Evolutionary conservation across 2,329 filamentous ascomycete species (phyloP), one percentile per base, ranked within the genome.

Genomic region (Apiospora kogelbergensis): DNA sequence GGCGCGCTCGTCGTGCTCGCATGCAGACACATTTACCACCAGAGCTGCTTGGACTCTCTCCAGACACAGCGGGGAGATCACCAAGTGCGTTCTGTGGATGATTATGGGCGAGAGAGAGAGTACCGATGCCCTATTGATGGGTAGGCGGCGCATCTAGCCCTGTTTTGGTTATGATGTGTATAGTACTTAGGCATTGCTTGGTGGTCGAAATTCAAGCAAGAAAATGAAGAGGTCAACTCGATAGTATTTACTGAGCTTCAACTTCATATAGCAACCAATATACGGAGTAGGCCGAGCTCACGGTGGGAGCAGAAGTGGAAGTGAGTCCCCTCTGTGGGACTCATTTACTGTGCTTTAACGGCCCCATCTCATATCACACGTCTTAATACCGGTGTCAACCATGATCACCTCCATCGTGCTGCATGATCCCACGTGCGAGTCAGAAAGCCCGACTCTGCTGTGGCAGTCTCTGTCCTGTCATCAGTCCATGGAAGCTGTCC

Each of bases 11-110:
- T 93, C 11, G 86, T 93, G 65, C 81, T 93, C 74, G 90, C 90
- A 26, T 93, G 91, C 77, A 84, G 90, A 68, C 91, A 93, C 78
- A 88, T 92, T 22, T 92, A 91, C 74, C 91, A 93, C 80, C 85
- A 89, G 76, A 83, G 81, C 33, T 94, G 91, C 76, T 81, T 93
- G 46, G 92, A 95, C 76, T 85, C 88, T 70, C 78, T 91, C 72
- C 88, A 89, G 73, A 85, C 84, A 42, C 83, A 86, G 70, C 83
- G 84, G 68, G 85, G 84, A 71, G 77, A 78, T 4, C 42, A 53
- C 65, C 80, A 82, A 75, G 74, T 77, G 72, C 84, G 81, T 68
- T 86, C 81, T 70, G 80, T 84, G 9, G 80, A 81, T 42, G 83
- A 81, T 48, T 76, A 78, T 66, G 80, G 79, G 15, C 78, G 78